A percentile compares a stretch with the other conserved stretches of the same genome.
These are phyloP conservation scores for Sporisorium exsertum DNA, from an alignment of 1,284 basidiomycete species.

Conservation along the genomic window DNA sequence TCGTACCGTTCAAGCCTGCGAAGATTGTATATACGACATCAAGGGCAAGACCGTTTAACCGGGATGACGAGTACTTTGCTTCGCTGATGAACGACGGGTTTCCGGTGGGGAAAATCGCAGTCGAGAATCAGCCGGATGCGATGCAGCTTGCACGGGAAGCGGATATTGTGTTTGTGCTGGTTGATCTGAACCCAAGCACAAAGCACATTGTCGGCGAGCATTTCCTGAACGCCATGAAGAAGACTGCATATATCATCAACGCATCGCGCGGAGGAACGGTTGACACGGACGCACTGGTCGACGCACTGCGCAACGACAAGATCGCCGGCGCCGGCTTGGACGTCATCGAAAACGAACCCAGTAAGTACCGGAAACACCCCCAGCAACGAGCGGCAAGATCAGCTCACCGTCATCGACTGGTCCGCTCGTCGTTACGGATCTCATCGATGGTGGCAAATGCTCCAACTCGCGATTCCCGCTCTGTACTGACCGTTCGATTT, in stretches of 20 bases:
- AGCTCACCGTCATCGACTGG: slow-evolving; percentile 8
- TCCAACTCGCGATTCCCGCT: slow-evolving; percentile 14
- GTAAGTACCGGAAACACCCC: slow-evolving; percentile 34
- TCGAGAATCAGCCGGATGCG: slow-evolving; percentile 53
- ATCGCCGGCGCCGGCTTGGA: slow-evolving; percentile 94
- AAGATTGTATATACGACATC: slow-evolving; percentile 57
- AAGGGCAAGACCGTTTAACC: slow-evolving; percentile 45
- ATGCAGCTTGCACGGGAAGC: slow-evolving; percentile 36
- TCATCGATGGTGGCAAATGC: neutral
- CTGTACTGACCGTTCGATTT: neutral
- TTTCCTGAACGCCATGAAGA: slow-evolving; percentile 86
- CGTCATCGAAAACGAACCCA: slow-evolving; percentile 91
- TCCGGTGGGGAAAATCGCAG: slow-evolving; percentile 22
- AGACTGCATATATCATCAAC: slow-evolving; percentile 57
- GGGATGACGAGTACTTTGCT: slow-evolving; percentile 35
- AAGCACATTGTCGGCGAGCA: slow-evolving; percentile 78
- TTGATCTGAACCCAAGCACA: slow-evolving; percentile 81
- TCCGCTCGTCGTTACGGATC: neutral
- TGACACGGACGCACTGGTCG: slow-evolving; percentile 83
- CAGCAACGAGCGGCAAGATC: slow-evolving; percentile 19
- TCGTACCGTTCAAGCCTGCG: slow-evolving; percentile 50
- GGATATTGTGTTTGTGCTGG: slow-evolving; percentile 74
- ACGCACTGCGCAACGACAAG: slow-evolving; percentile 79
- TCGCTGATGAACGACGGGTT: slow-evolving; percentile 35
- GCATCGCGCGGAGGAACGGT: slow-evolving; percentile 76